Percentiles rank a stretch among this genome's conserved stretches.
phyloP scores from a whole-genome alignment of 179 eudicot species.

The Spergularia azorica region DNA sequence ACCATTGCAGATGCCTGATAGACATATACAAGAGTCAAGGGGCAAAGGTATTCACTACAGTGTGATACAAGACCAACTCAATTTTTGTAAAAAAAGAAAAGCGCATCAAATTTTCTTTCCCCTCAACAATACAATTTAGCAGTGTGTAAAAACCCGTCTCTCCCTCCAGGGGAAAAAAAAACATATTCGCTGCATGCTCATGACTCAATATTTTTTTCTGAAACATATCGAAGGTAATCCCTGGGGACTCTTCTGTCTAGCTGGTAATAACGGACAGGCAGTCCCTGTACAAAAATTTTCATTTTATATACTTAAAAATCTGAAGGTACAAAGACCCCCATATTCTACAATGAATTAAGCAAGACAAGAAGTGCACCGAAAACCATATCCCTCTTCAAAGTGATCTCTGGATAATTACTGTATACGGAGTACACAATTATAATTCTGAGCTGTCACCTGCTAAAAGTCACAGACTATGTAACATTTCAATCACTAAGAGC shows the following conservation, averaged over 20 bases:
- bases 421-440: background rate
- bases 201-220: too few relatives aligned
- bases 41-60: background rate
- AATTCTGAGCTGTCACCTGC: background rate
- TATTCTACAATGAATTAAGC: background rate
- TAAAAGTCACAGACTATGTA: background rate
- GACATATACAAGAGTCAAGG: background rate
- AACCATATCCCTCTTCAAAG: background rate
- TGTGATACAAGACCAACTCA: background rate
- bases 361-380: background rate
- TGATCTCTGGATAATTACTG: background rate
- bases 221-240: too few relatives aligned
- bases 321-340: background rate
- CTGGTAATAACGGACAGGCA: background rate
- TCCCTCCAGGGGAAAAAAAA: too few relatives aligned
- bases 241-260: background rate
- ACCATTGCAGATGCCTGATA: background rate
- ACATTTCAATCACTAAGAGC: background rate
- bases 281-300: background rate
- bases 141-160: too few relatives aligned
- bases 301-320: background rate
- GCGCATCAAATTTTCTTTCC: background rate
- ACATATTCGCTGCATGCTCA: too few relatives aligned
- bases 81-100: background rate
- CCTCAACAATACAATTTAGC: too few relatives aligned